Percentiles rank a stretch among this genome's conserved stretches.
These are phyloP conservation scores for Bruguiera sexangula DNA, from an alignment of 345 rosid species.

Conservation along the genomic window DNA sequence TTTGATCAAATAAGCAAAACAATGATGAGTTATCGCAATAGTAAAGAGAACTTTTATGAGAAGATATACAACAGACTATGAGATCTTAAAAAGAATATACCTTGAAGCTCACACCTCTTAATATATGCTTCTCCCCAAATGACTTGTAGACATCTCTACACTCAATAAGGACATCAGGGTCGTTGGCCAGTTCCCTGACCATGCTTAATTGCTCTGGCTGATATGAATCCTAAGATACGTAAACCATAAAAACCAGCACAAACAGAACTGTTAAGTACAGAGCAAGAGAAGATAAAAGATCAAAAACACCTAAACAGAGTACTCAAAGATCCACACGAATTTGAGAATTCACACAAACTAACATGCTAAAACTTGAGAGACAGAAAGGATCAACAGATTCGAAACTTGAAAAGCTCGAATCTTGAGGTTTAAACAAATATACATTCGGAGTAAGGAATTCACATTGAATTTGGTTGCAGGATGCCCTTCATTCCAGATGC, in stretches of 20 bases:
- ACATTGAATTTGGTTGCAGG: conserved; percentile 53
- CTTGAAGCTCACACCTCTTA: conserved; percentile 97
- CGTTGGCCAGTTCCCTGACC: conserved; percentile 37
- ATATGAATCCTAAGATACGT: conserved; percentile 46
- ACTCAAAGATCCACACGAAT: background rate
- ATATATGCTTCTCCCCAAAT: conserved; percentile 85
- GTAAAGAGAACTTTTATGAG: background rate
- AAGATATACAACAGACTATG: background rate
- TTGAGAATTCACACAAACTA: too few relatives aligned
- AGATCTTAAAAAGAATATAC: conserved; percentile 36
- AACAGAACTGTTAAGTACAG: background rate
- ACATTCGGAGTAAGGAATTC: conserved; percentile 17
- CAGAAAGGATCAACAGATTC: too few relatives aligned
- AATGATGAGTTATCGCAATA: background rate
- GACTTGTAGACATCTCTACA: conserved; percentile 89
- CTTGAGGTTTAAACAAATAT: background rate
- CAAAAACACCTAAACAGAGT: background rate
- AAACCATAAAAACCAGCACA: conserved; percentile 10
- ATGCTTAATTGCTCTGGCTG: conserved; percentile 39
- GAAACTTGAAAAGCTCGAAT: too few relatives aligned
- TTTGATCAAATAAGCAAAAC: background rate
- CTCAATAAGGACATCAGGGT: conserved; percentile 79
- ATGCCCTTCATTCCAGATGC: conserved; percentile 40
- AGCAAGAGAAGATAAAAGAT: background rate
- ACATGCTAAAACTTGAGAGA: too few relatives aligned